Conservation (phyloP, 345 rosid species). For the Aquilaria sinensis region DNA sequence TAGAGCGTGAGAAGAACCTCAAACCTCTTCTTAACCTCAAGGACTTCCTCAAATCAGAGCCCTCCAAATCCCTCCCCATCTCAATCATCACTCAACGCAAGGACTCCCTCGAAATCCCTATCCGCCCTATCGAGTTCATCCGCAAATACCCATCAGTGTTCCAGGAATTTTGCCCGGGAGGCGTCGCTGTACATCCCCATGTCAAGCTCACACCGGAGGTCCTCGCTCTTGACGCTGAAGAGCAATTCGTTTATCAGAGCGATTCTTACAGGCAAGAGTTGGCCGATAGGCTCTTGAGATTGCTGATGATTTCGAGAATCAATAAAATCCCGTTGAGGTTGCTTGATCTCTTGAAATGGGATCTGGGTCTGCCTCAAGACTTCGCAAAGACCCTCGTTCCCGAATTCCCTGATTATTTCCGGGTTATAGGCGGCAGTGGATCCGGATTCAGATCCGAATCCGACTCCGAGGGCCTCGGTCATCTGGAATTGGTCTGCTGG, state of each 20-base stretch:
- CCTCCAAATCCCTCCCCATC: constrained; percentile 80
- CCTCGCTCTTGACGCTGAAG: constrained; percentile 73
- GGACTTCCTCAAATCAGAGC: constrained; percentile 75
- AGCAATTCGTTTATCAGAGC: constrained; percentile 73
- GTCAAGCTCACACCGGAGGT: constrained; percentile 72
- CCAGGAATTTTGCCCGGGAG: constrained; percentile 73
- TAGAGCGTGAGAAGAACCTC: constrained; percentile 78
- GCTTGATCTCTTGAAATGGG: constrained; percentile 67
- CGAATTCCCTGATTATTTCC: constrained; percentile 81
- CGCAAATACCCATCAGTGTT: constrained; percentile 72
- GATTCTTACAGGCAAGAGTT: constrained; percentile 48
- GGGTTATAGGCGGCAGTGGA: constrained; percentile 28
- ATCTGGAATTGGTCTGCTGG: constrained; percentile 87
- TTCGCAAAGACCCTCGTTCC: constrained; percentile 44
- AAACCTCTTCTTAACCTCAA: constrained; percentile 58
- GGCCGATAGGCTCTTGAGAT: constrained; percentile 65
- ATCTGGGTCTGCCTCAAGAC: constrained; percentile 76
- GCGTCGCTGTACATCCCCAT: constrained; percentile 67
- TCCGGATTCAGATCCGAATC: constrained; percentile 3
- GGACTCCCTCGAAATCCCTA: constrained; percentile 52
- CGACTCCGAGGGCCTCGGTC: constrained; percentile 14
- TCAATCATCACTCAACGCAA: constrained; percentile 46
- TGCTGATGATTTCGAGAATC: constrained; percentile 63
- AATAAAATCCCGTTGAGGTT: constrained; percentile 49
- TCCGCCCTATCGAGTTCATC: constrained; percentile 86